Evolutionary conservation across 805 yeast species (phyloP).

Genomic region (Candida insectorum): DNA sequence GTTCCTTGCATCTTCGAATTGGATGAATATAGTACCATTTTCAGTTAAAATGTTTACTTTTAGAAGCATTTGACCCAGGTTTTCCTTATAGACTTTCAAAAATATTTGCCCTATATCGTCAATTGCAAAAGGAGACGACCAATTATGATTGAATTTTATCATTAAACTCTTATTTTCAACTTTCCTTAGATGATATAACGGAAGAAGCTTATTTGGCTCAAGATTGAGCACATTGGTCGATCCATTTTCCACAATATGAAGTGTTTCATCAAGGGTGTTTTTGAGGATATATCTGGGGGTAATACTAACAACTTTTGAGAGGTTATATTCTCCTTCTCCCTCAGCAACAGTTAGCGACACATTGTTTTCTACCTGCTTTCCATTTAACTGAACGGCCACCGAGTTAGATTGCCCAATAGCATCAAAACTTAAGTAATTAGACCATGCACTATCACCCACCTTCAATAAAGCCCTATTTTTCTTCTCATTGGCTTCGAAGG

Average conservation of each 20-base stretch:
- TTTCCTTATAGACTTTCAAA: conserved; percentile 62
- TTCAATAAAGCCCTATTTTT: conserved; percentile 64
- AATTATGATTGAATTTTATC: conserved; percentile 57
- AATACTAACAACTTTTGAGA: conserved; percentile 73
- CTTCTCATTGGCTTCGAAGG: conserved; percentile 62
- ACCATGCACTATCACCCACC: conserved; percentile 68
- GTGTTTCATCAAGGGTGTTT: conserved; percentile 53
- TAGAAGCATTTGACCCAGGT: conserved; percentile 65
- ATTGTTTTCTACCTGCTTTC: conserved; percentile 58
- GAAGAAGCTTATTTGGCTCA: conserved; percentile 44
- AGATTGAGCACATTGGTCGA: conserved; percentile 49
- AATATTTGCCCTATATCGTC: conserved; percentile 81
- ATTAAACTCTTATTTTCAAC: conserved; percentile 56
- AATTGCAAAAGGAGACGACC: conserved; percentile 88
- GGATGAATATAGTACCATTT: conserved; percentile 75
- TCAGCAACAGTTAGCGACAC: conserved; percentile 74
- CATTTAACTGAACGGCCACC: conserved; percentile 42
- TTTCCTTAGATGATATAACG: conserved; percentile 63
- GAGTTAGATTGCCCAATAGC: conserved; percentile 82
- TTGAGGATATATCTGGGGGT: conserved; percentile 79
- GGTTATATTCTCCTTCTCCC: conserved; percentile 79
- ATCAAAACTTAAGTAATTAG: conserved; percentile 76
- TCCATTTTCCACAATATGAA: conserved; percentile 68
- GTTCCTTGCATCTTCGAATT: conserved; percentile 65
- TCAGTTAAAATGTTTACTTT: conserved; percentile 77